Conservation (phyloP, 768 basidiomycete species). For the Hydnomerulius pinastri region DNA sequence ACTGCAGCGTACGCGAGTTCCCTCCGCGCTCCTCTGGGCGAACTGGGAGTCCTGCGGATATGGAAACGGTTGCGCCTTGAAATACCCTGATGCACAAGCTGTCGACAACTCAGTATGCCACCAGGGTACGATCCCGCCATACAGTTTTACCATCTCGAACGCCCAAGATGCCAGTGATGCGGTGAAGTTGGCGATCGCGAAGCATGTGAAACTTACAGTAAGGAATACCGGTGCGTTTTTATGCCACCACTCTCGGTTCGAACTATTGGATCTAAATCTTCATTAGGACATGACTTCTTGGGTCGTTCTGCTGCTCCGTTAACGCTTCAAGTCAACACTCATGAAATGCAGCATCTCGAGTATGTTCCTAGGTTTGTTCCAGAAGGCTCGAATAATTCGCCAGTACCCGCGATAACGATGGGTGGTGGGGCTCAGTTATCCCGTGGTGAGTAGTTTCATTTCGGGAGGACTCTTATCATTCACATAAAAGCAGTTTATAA, state of each 20-base stretch:
- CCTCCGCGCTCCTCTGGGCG: slow-evolving; percentile 5
- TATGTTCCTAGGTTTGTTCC: not conserved
- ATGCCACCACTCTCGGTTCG: not conserved
- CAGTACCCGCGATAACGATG: not conserved
- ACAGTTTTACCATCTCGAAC: slow-evolving; percentile 1
- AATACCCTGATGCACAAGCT: slow-evolving; percentile 1
- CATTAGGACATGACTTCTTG: not conserved
- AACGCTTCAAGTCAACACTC: not conserved
- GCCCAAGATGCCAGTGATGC: slow-evolving; percentile 5
- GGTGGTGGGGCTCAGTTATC: not conserved
- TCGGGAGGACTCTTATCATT: not conserved
- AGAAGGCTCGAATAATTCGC: not conserved
- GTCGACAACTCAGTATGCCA: not conserved
- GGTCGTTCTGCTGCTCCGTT: not conserved
- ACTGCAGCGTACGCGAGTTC: not conserved
- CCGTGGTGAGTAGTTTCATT: not conserved
- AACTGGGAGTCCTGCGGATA: slow-evolving; percentile 12
- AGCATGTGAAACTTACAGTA: slow-evolving; percentile 6
- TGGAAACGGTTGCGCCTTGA: slow-evolving; percentile 4
- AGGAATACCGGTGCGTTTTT: slow-evolving; percentile 9
- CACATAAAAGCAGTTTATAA: not conserved
- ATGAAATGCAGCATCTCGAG: not conserved
- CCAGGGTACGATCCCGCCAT: slow-evolving; percentile 8
- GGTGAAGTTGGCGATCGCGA: slow-evolving; percentile 3
- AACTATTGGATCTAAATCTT: too few relatives aligned